Conservation (phyloP, 2,329 filamentous ascomycete genomes). For the Alternaria brassicicola region DNA sequence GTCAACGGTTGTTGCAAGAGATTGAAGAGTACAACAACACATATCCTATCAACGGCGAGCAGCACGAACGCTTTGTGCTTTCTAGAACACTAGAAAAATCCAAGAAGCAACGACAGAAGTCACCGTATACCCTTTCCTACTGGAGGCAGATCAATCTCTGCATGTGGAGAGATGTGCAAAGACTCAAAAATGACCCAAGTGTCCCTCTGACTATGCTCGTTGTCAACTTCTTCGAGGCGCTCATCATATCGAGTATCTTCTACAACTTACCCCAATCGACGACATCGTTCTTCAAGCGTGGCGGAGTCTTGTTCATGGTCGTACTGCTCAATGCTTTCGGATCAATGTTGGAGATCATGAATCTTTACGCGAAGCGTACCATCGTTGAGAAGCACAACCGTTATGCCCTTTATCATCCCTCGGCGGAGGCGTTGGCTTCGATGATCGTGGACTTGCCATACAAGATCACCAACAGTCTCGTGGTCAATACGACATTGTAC, state of each 20-base stretch:
- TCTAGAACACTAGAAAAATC: constrained; percentile 54
- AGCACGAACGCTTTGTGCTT: constrained; percentile 42
- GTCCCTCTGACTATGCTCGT: constrained; percentile 68
- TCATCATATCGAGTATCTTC: constrained; percentile 79
- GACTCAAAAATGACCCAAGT: constrained; percentile 42
- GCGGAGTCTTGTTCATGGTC: constrained; percentile 77
- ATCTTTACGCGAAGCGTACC: constrained; percentile 78
- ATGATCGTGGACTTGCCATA: constrained; percentile 55
- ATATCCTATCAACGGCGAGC: constrained; percentile 47
- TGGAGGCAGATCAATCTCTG: constrained; percentile 12
- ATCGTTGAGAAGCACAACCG: constrained; percentile 82
- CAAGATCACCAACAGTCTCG: constrained; percentile 50
- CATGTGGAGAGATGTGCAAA: constrained; percentile 4
- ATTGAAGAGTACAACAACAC: constrained; percentile 57
- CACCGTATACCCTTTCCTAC: constrained; percentile 59
- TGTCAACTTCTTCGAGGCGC: constrained; percentile 72
- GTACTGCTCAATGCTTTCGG: constrained; percentile 77
- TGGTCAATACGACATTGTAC: constrained; percentile 51
- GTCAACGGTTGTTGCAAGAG: constrained; percentile 47
- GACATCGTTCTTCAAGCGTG: constrained; percentile 59
- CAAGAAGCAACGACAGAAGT: constrained; percentile 59
- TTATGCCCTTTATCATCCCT: constrained; percentile 86
- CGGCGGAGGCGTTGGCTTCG: constrained; percentile 70
- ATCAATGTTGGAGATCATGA: constrained; percentile 65
- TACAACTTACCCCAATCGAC: constrained; percentile 66